These are phyloP conservation scores for Eruca vesicaria DNA, from an alignment of 441 rosid genomes.

Conservation along the genomic window DNA sequence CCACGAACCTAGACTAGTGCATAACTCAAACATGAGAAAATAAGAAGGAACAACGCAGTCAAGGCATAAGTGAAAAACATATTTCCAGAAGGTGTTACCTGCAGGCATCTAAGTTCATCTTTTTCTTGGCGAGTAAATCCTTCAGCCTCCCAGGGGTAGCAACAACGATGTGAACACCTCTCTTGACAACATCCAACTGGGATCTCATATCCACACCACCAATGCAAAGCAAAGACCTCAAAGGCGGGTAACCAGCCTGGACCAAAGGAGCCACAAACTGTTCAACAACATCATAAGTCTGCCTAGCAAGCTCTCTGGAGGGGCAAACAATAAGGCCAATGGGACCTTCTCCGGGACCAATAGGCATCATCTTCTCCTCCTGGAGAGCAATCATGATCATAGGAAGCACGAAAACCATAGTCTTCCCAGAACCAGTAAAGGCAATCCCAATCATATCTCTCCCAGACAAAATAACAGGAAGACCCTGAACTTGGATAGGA, in stretches of 20 bases:
- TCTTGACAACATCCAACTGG: slow-evolving; percentile 81
- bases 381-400: slow-evolving; percentile 83
- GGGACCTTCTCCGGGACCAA: slow-evolving; percentile 77
- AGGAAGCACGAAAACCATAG: slow-evolving; percentile 75
- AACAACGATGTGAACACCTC: slow-evolving; percentile 86
- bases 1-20: background rate
- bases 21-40: too few relatives aligned
- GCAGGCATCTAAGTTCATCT: slow-evolving; percentile 83
- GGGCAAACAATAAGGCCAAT: slow-evolving; percentile 77
- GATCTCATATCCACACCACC: slow-evolving; percentile 94
- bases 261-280: slow-evolving; percentile 64
- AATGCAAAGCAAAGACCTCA: slow-evolving; percentile 81
- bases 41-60: too few relatives aligned
- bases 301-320: slow-evolving; percentile 81
- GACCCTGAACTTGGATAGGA: slow-evolving; percentile 92
- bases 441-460: slow-evolving; percentile 93
- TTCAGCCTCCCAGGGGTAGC: slow-evolving; percentile 91
- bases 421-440: slow-evolving; percentile 80
- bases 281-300: slow-evolving; percentile 87
- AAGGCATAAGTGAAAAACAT: background rate
- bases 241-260: slow-evolving; percentile 65
- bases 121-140: slow-evolving; percentile 90
- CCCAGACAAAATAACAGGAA: slow-evolving; percentile 78
- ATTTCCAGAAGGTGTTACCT: slow-evolving; percentile 38
- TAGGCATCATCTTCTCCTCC: slow-evolving; percentile 86